Base-by-base conservation (phyloP, 106 monocot species). In the Apostasia ramifera region DNA sequence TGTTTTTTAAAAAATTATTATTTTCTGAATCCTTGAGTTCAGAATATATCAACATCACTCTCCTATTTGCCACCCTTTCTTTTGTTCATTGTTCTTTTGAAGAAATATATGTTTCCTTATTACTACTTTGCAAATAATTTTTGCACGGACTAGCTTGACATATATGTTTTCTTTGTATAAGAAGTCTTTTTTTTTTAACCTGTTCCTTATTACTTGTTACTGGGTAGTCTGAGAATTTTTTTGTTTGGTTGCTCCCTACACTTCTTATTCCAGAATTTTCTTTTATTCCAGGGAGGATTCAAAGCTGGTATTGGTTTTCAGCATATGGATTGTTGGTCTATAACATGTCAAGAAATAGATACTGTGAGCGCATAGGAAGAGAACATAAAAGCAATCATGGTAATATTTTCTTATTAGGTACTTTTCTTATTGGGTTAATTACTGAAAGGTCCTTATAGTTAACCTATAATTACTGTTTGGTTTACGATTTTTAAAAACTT, bases 341-440 rank as follows among this genome's bases (percentile, higher is more conserved):
- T 63, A 97, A 71, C 71, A 92, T 92, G 95, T 89, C 73, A 47
- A 92, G 84, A 70, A 86, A 81, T 75, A 89, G 95, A 83, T 97
- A 97, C 63, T 97, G 95, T 84, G 95, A 92, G 63, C 58, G 89
- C 48, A 97, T 97, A 66, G 95, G 92, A 73, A 84, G 95, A 71
- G 95, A 92, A 75, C 95, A 97, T 77, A 97, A 97, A 89, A 92
- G 95, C 74, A 89, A 97, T 82, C 95, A 97, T 68, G 92, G 95
- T 92, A 86, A 74, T 9, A 55, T 55, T 57, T 41, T 68, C 26
- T 26, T 26, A 26, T 26, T 26, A 26, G 26, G 26, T 26, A 26
- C 26, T 26, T 26, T 26, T 26, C 26, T 26, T 26, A 26, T 26
- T 26, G 26, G 26, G 26, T 26, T 26, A 26, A 26, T 26, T 26